Evolutionary conservation across 1,139 yeast species (phyloP).

Genomic region (Kodamaea alishanica): DNA sequence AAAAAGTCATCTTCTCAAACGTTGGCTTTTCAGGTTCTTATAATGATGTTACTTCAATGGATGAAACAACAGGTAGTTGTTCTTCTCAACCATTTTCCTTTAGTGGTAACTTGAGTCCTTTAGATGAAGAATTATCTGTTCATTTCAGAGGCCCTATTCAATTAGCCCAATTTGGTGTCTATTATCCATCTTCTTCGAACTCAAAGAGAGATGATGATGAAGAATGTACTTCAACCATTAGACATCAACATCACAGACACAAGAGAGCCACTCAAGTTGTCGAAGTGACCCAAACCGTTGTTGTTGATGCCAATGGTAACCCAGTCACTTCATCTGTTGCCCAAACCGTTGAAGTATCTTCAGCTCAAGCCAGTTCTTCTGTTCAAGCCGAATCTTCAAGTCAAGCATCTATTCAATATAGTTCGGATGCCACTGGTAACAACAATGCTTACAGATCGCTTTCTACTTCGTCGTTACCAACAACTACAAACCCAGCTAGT

Average conservation of each 20-base stretch:
- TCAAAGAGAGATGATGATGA: slow-evolving; percentile 33
- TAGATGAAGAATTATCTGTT: slow-evolving; percentile 68
- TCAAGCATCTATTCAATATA: slow-evolving; percentile 4
- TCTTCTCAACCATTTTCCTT: slow-evolving; percentile 49
- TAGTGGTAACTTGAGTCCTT: slow-evolving; percentile 63
- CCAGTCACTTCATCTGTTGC: slow-evolving; percentile 24
- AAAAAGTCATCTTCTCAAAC: slow-evolving; percentile 63
- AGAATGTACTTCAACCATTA: slow-evolving; percentile 36
- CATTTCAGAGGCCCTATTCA: slow-evolving; percentile 77
- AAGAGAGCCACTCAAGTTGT: slow-evolving; percentile 57
- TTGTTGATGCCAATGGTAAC: slow-evolving; percentile 55
- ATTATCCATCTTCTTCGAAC: slow-evolving; percentile 41
- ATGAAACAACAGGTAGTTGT: slow-evolving; percentile 49
- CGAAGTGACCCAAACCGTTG: slow-evolving; percentile 73
- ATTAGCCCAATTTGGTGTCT: slow-evolving; percentile 62
- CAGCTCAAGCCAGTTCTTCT: slow-evolving; percentile 6
- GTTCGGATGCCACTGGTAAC: slow-evolving; percentile 8
- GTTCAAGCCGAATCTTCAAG: slow-evolving; percentile 26
- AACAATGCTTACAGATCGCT: slow-evolving; percentile 13
- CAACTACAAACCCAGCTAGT: slow-evolving; percentile 11
- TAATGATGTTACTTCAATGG: slow-evolving; percentile 53
- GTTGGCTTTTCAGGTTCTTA: slow-evolving; percentile 68
- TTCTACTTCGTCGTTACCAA: slow-evolving; percentile 12
- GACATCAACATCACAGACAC: slow-evolving; percentile 61
- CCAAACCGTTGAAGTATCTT: slow-evolving; percentile 10